These are phyloP conservation scores for Camptophora hylomeconis DNA, from an alignment of 2,329 filamentous ascomycete species.

Conservation along the genomic window DNA sequence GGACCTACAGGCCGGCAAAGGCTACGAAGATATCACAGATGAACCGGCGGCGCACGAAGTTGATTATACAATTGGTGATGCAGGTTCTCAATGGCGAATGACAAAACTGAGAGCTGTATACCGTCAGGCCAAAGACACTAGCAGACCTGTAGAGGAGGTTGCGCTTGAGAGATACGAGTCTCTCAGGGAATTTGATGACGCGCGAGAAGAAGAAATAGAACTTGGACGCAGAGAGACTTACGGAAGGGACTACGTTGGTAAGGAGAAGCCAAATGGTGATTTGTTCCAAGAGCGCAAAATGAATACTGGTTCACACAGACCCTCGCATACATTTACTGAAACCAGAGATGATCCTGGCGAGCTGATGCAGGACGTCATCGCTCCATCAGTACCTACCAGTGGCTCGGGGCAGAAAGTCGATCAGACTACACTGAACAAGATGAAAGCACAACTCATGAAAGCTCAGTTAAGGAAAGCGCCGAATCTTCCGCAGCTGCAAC, in stretches of 20 bases:
- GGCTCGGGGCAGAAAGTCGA: constrained; percentile 9
- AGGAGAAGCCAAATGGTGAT: constrained; percentile 78
- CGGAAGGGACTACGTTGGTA: constrained; percentile 70
- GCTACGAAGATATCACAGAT: constrained; percentile 30
- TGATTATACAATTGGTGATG: constrained; percentile 76
- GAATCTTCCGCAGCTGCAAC: constrained; percentile 63
- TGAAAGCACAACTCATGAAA: constrained; percentile 92
- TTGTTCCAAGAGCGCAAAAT: constrained; percentile 65
- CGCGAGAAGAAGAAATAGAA: constrained; percentile 84
- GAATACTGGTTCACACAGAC: constrained; percentile 37
- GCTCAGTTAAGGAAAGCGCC: constrained; percentile 72
- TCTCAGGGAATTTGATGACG: constrained; percentile 77
- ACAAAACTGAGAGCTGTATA: constrained; percentile 83
- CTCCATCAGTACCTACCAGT: constrained; percentile 19
- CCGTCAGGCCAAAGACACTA: constrained; percentile 59
- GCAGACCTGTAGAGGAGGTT: constrained; percentile 63
- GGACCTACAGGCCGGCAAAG: constrained; percentile 43
- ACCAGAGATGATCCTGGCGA: constrained; percentile 24
- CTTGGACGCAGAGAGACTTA: constrained; percentile 72
- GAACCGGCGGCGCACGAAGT: constrained; percentile 49
- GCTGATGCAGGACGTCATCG: constrained; percentile 19
- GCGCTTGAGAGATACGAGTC: constrained; percentile 71
- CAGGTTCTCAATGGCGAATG: constrained; percentile 90
- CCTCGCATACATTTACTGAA: constrained; percentile 8
- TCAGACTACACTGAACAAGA: constrained; percentile 68